Evolutionary conservation across 2,329 filamentous ascomycete species (phyloP), one percentile per base, ranked within the genome.

Genomic region (Hymenoscyphus fraxineus): DNA sequence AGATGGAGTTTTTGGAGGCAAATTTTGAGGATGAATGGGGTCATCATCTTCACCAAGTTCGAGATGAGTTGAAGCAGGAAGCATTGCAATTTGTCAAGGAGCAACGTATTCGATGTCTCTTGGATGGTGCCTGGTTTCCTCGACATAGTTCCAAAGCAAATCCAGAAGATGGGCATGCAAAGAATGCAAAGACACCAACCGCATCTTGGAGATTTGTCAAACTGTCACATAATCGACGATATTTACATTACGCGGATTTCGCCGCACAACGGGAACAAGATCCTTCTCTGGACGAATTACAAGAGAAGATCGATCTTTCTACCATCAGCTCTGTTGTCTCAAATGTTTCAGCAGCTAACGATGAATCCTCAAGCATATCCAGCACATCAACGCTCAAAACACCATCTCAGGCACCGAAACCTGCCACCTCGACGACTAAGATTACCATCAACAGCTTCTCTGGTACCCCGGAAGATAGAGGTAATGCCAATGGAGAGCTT

Each of bases 1-100:
- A 99, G 77, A 97, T 98, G 93, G 91, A 96, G 70, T 82, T 97
- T 12, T 81, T 98, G 4, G 92, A 96, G 75, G 81, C 95, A 68
- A 91, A 92, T 0, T 98, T 98, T 74, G 94, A 98, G 76, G 92
- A 96, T 75, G 91, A 91, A 59, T 99, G 95, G 95, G 93, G 93
- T 13, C 86, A 91, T 67, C 93, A 98, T 77, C 82, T 99, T 35
- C 86, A 86, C 68, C 92, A 95, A 77, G 91, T 97, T n/a, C 89
- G 93, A 40, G 92, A 97, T 62, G 92, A 96, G 76, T 83, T 98
- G 56, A 90, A 92, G 70, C 88, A 94, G 72, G 95, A 99, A 77
- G 93, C 94, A 12, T 80, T 97, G 62, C 92, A 97, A 73, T 99
- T 99, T 74, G 91, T 98, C 77, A 97, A 97, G 77, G 95, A 99